Conservation (phyloP, 345 rosid species). For the Angophora floribunda region DNA sequence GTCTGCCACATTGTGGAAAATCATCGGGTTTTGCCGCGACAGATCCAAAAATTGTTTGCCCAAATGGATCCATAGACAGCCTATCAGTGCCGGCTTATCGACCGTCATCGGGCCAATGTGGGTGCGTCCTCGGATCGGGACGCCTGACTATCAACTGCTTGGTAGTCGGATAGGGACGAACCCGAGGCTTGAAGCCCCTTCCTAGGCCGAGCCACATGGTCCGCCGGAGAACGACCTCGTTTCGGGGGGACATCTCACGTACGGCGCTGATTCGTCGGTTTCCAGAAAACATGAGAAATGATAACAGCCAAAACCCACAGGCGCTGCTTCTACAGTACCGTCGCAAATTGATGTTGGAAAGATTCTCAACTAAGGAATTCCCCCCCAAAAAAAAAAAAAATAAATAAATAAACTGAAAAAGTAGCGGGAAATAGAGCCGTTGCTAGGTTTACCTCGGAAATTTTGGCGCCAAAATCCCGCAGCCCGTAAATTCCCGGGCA, state of each 20-base stretch:
- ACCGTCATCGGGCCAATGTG: neutral
- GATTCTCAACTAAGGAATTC: neutral
- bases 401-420: neutral
- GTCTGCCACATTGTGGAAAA: neutral
- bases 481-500: conserved; percentile 31
- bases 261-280: neutral
- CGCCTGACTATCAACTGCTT: neutral
- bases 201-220: neutral
- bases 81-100: neutral
- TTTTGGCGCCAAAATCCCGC: conserved; percentile 24
- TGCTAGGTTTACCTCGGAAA: conserved; percentile 2
- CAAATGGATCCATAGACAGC: neutral
- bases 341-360: neutral
- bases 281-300: neutral
- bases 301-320: neutral
- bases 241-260: neutral
- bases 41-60: too few species aligned
- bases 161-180: neutral
- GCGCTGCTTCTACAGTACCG: neutral
- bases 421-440: conserved; percentile 44
- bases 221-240: neutral
- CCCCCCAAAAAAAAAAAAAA: neutral
- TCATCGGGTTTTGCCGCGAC: neutral
- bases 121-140: neutral
- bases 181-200: neutral